Base-by-base conservation (phyloP, 495 filamentous ascomycete genomes). In the Aspergillus ellipticus region DNA sequence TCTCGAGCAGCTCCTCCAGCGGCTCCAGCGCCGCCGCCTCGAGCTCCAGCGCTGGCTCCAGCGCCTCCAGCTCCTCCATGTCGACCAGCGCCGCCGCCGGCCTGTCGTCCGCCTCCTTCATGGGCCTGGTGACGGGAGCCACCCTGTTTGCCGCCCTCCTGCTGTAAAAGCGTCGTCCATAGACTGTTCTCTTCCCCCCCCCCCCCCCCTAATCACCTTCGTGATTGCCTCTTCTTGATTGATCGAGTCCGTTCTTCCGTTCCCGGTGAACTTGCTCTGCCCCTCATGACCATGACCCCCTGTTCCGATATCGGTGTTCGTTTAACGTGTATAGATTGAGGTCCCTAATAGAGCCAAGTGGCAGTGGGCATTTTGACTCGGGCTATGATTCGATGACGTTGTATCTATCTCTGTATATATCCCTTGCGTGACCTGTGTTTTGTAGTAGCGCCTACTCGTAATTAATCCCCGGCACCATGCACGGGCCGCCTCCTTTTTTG, bases 11-110 rank as follows among this genome's bases (percentile, higher is more conserved):
- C 22, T 51, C 46, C 52, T 75, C 70, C 54, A 82, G 82, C 56
- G 70, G 68, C 8, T 80, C 84, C 0, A 52, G 55, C 52, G n/a
- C 16, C 28, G 22, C 39, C 41, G 19, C 20, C 65, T 67, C 62
- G 53, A 45, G 21, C 50, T 28, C 42, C 28, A 33, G 24, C 45
- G 62, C 64, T 54, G 70, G 74, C 48, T 57, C 49, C 31, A 75
- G 72, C 62, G 69, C 73, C 49, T 57, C 49, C 28, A 75, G 72
- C 62, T 70, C 74, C 50, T 55, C 70, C 28, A 69, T 75, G 6
- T 56, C 58, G 35, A n/a, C n/a, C 8, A 39, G 35, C 35, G 35
- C 11, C n/a, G 35, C 35, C 35, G 13, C 35, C 13, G 35, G 8
- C 35, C 35, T 61, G 28, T 51, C 58, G 28, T 51, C 58, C 17